phyloP scores from a whole-genome alignment of 2,329 filamentous ascomycete genomes.

The Thyridium curvatum region DNA sequence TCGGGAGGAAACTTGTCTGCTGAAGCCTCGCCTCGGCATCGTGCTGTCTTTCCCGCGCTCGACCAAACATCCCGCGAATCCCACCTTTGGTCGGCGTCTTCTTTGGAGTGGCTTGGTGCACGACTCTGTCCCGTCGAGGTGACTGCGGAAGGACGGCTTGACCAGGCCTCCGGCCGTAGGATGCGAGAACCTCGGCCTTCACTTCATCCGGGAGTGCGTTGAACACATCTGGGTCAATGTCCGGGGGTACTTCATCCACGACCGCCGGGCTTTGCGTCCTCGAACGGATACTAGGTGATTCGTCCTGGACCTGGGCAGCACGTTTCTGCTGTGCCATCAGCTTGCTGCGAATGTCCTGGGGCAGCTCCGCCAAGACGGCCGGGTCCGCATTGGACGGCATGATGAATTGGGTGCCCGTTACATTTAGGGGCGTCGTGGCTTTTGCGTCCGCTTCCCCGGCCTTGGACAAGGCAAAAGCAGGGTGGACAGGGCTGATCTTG shows the following conservation, averaged over 20 bases:
- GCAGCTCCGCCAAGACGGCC: constrained; percentile 75
- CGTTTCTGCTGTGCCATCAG: constrained; percentile 54
- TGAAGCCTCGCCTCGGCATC: constrained; percentile 54
- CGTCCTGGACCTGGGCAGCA: constrained; percentile 20
- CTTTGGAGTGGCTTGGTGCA: constrained; percentile 23
- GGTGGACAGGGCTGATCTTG: constrained; percentile 36
- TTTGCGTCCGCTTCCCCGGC: constrained; percentile 44
- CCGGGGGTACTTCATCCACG: constrained; percentile 51
- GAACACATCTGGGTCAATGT: constrained; percentile 81
- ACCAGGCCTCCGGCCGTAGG: constrained; percentile 46
- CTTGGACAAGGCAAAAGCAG: constrained; percentile 44
- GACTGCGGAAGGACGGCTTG: constrained; percentile 39
- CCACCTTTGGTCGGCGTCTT: constrained; percentile 65
- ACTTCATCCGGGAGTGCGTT: constrained; percentile 79
- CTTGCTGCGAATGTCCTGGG: constrained; percentile 72
- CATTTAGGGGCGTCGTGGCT: constrained; percentile 66
- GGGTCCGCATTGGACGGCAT: constrained; percentile 80
- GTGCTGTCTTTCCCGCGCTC: constrained; percentile 42
- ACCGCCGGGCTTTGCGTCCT: constrained; percentile 30
- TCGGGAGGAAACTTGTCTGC: constrained; percentile 64
- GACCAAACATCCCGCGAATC: constrained; percentile 30
- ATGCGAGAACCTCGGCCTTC: constrained; percentile 72
- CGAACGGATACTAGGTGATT: constrained; percentile 18
- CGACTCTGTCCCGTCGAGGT: constrained; percentile 48
- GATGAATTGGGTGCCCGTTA: constrained; percentile 85